These are phyloP conservation scores for Volvariella volvacea DNA, from an alignment of 1,284 basidiomycete genomes.

Conservation along the genomic window DNA sequence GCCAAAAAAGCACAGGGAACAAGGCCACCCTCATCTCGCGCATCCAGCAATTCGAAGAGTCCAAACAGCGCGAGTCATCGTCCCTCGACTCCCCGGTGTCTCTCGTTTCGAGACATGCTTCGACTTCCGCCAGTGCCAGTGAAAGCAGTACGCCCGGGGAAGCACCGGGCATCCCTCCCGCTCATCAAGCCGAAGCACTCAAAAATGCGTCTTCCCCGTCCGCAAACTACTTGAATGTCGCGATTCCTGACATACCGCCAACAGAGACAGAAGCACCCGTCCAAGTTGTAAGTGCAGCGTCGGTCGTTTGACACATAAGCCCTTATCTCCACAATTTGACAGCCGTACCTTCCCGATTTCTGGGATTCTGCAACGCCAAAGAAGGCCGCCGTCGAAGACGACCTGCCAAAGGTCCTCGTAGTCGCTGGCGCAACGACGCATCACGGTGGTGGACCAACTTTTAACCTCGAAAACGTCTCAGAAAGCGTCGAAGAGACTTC, in stretches of 20 bases:
- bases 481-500: slow-evolving; percentile 11
- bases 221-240: slow-evolving; percentile 35
- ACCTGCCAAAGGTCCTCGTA: slow-evolving; percentile 64
- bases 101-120: slow-evolving; percentile 20
- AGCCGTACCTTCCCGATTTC: slow-evolving; percentile 73
- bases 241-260: slow-evolving; percentile 48
- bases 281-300: slow-evolving; percentile 50
- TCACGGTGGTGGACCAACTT: slow-evolving; percentile 56
- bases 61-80: slow-evolving; percentile 8
- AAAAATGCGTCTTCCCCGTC: slow-evolving; percentile 10
- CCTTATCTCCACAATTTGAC: slow-evolving; percentile 3
- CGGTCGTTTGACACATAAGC: slow-evolving; percentile 7
- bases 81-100: slow-evolving; percentile 10
- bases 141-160: slow-evolving; percentile 18
- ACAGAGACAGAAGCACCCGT: slow-evolving; percentile 36
- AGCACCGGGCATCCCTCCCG: slow-evolving; percentile 28
- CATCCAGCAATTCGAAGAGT: slow-evolving; percentile 43
- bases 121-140: slow-evolving; percentile 22
- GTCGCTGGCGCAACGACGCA: slow-evolving; percentile 63
- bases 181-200: slow-evolving; percentile 12
- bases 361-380: slow-evolving; percentile 52
- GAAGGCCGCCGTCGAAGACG: slow-evolving; percentile 22
- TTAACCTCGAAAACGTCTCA: slow-evolving; percentile 34
- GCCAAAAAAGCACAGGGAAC: slow-evolving; percentile 41
- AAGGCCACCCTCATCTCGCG: slow-evolving; percentile 52